Conservation (phyloP, 2,329 filamentous ascomycete species). For the Magnaporthiopsis incrustans region DNA sequence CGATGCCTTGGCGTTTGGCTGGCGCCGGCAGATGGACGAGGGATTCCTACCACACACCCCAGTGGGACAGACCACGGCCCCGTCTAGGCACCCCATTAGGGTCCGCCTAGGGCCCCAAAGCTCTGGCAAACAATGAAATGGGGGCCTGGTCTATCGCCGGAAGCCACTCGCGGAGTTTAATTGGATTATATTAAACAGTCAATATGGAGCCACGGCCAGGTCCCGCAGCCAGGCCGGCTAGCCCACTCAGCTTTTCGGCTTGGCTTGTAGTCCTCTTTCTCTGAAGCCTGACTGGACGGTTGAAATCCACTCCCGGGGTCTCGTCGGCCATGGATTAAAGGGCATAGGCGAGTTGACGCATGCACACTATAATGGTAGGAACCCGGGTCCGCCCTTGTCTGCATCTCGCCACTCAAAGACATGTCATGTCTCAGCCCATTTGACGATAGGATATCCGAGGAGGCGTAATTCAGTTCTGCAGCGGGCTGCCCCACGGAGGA, state of each 20-base stretch:
- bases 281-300: not conserved
- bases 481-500: not conserved
- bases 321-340: not conserved
- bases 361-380: not conserved
- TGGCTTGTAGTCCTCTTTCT: not conserved
- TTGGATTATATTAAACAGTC: slow-evolving; percentile 7
- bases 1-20: not conserved
- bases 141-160: slow-evolving; percentile 5
- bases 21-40: not conserved
- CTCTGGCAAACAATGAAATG: not conserved
- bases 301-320: not conserved
- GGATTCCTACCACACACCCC: too few species aligned
- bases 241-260: too few species aligned
- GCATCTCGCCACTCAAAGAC: not conserved
- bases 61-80: not conserved
- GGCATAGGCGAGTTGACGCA: not conserved
- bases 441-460: not conserved
- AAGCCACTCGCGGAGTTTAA: slow-evolving; percentile 8
- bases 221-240: not conserved
- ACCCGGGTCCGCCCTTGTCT: not conserved
- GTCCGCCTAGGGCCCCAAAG: too few species aligned
- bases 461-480: not conserved
- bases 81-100: not conserved
- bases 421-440: not conserved
- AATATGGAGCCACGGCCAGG: slow-evolving; percentile 4